Conservation (phyloP, 2,329 filamentous ascomycete genomes). For the Hymenotorrendiella dingleyae region DNA sequence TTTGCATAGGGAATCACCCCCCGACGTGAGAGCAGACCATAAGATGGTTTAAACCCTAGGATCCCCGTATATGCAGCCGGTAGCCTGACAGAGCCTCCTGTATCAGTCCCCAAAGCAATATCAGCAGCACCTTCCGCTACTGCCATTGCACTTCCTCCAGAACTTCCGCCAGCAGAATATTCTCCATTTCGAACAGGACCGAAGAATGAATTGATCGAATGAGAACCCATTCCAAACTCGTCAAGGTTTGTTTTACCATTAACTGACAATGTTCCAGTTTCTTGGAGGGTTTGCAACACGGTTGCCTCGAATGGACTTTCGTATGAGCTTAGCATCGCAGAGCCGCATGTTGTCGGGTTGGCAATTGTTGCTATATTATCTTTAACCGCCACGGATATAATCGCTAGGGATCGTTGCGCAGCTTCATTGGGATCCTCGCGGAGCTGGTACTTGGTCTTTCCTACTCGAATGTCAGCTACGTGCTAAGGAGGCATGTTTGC, state of each 20-base stretch:
- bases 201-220: constrained; percentile 63
- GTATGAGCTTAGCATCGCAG: constrained; percentile 64
- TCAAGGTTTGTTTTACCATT: constrained; percentile 89
- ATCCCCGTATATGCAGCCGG: constrained; percentile 66
- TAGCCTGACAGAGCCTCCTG: constrained; percentile 63
- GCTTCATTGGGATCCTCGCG: too few relatives aligned
- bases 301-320: constrained; percentile 76
- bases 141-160: constrained; percentile 85
- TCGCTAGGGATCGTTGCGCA: too few relatives aligned
- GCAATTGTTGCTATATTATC: constrained; percentile 67
- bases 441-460: too few relatives aligned
- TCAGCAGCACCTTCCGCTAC: constrained; percentile 57
- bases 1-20: constrained; percentile 70
- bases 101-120: constrained; percentile 83
- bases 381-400: constrained; percentile 56
- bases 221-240: constrained; percentile 92
- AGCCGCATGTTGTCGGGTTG: constrained; percentile 78
- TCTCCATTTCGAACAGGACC: constrained; percentile 48
- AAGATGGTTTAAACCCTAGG: constrained; percentile 68
- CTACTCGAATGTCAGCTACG: too few relatives aligned
- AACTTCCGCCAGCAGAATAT: constrained; percentile 76
- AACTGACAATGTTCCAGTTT: constrained; percentile 48
- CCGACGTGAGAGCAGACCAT: constrained; percentile 61
- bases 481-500: too few relatives aligned
- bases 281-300: constrained; percentile 57